Base-by-base conservation (phyloP, 257 asterid species). In the Coffea canephora region DNA sequence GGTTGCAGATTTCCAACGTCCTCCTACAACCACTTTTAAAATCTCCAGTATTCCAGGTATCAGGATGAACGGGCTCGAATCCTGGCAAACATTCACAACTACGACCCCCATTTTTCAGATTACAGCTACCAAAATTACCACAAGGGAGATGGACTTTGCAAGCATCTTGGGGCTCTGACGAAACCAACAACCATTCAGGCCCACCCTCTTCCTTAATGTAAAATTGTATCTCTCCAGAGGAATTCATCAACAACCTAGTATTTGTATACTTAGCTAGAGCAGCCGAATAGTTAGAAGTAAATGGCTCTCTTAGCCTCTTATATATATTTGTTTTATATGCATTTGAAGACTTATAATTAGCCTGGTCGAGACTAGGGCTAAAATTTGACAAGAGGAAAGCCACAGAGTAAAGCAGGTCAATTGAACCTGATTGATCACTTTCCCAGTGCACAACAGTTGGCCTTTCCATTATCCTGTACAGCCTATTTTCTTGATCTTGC, bases 81-180 rank as follows among this genome's bases (percentile, higher is more conserved):
- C 90, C 92, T 13, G 23, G 64, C 84, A 85, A 78, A 67, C 92
- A 89, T 11, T 36, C 23, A 73, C 90, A 89, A 12, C 5, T 8
- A 21, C 46, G 64, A 46, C 3, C 5, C 21, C 7, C 41, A 1
- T 2, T 21, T 39, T 43, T 10, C 15, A 15, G 18, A 15, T 70
- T 70, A 72, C 92, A 88, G 71, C 57, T 25, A 8, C 79, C 79
- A 21, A 78, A 87, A 5, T 79, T 77, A 64, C 92, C 90, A 73
- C 92, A 87, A 1, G 12, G 9, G 6, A 34, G 69, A 39, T 50
- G 66, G 25, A 71, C 49, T 14, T 84, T 69, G 55, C 92, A 89
- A 0, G 0, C 0, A 69, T 80, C 80, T 1, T 36, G 9, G 4
- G 89, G 86, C 8, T 69, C 84, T 31, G 79, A 61, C 88, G 87